Base-by-base conservation (phyloP, 2,329 filamentous ascomycete species). In the Sporothrix globosa region DNA sequence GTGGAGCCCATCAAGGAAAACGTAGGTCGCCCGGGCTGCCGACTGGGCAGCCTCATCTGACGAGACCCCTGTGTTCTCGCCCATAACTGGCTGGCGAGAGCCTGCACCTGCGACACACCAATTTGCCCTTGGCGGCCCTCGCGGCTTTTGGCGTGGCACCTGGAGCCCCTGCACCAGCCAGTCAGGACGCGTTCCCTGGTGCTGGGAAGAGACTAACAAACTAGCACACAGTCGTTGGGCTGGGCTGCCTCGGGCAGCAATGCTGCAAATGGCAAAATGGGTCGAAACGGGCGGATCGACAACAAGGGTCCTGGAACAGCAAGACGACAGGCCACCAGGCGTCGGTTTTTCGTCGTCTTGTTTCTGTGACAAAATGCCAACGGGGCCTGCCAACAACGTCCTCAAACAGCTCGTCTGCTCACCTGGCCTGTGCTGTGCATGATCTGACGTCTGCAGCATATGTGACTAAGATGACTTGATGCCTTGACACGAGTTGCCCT, bases 161-260 rank as follows among this genome's bases (percentile, higher is more conserved):
- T 50, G 11, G 48, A 48, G 3, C 48, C 48, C 14, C 21, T 7
- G 34, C 34, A 24, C 39, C 60, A 60, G 52, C 69, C 69, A 70
- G 21, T 70, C 68, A 69, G 56, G 63, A 48, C 48, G 13, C 68
- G 68, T 69, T 30, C 56, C 68, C 46, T 48, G 46, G 56, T 30
- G 50, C 44, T 69, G 68, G 56, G 30, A 44, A 48, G 19, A 24
- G 19, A 17, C 58, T 14, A 65, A 65, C 11, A 44, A 44, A 14
- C 11, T 17, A 17, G 41, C 41, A 44, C 14, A 41, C 21, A 44
- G 27, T 27, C 5, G 50, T 27, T 39, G n/a, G 19, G 34, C 53
- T 44, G 24, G 50, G 21, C 21, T 56, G 52, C 48, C 50, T 67
- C 50, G 48, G 27, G 27, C 65, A 27, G 52, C 50, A 46, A 65